Evolutionary conservation across 2,329 filamentous ascomycete genomes (phyloP), one percentile per base, ranked within the genome.

Genomic region (Fulvia fulva): DNA sequence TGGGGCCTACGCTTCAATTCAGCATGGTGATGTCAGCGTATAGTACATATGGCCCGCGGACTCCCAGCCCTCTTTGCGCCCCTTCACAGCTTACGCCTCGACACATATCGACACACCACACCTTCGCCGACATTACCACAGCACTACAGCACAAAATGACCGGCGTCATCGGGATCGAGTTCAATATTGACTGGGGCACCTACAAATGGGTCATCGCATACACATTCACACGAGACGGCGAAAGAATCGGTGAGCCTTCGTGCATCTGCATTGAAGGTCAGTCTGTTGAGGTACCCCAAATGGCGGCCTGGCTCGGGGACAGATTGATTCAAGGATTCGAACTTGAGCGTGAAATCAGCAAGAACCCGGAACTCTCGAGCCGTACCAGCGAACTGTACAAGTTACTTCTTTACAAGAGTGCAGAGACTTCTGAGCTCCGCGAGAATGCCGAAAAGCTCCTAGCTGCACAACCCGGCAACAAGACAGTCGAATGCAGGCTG

Each of bases 401-500:
- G 23, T 47, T 63, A 0, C 30, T 37, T 2, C 34, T 59, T 0
- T 63, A 57, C 28, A 32, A 9, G 9, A 44, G 43, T 7, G 12
- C 49, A 0, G 44, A 34, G n/a, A 54, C 55, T 8, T 47, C 44
- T 9, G 49, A 34, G 6, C 43, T 52, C 22, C 51, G 43, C 5
- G 45, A 21, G 22, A 52, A 28, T 0, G 51, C 51, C 2, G 22
- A 55, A 11, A 34, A 11, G 14, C 54, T 55, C 6, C 22, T 63
- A 1, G 30, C 9, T 3, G 53, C 58, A 5, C 12, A 56, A 8
- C 54, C 55, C 21, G 56, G 49, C 11, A 22, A 55, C 9, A 56
- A 57, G 46, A 55, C 49, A 21, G 50, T 1, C 34, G 47, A 1
- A 63, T 65, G 60, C 61, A 63, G 21, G 8, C 34, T 1, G 61